These are phyloP conservation scores for Macrophomina phaseolina DNA, from an alignment of 2,329 filamentous ascomycete species.

Conservation along the genomic window DNA sequence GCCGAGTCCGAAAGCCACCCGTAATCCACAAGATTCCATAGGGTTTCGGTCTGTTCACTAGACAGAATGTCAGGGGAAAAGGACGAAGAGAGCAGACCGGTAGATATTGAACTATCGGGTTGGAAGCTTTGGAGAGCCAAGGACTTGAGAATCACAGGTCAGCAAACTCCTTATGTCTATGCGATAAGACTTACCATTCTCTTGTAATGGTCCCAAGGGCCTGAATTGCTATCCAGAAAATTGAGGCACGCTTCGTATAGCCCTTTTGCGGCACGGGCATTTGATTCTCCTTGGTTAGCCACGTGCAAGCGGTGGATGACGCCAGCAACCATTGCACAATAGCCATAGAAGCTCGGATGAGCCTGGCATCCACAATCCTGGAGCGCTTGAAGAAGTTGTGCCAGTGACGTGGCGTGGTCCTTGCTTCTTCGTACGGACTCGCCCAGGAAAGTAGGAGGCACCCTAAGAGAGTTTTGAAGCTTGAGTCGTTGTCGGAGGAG, in stretches of 20 bases:
- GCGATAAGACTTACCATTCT: conserved; percentile 7
- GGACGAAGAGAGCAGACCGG: not conserved
- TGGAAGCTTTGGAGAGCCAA: not conserved
- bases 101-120: not conserved
- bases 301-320: conserved; percentile 28
- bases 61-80: not conserved
- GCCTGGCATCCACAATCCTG: conserved; percentile 32
- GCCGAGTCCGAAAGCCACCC: conserved; percentile 11
- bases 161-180: too few species aligned
- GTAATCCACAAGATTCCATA: conserved; percentile 10
- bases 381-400: conserved; percentile 35
- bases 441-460: conserved; percentile 39
- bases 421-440: conserved; percentile 35
- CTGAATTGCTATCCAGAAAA: conserved; percentile 8
- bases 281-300: not conserved
- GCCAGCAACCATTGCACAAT: conserved; percentile 41
- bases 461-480: conserved; percentile 34
- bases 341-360: conserved; percentile 42
- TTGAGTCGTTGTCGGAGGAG: conserved; percentile 36
- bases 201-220: conserved; percentile 19
- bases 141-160: not conserved
- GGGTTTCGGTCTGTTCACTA: not conserved
- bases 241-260: conserved; percentile 2
- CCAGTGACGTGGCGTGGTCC: conserved; percentile 39
- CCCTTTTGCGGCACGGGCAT: not conserved